Conservation (phyloP, 108 stramenopile species). For the Mayamaea pseudoterrestris region DNA sequence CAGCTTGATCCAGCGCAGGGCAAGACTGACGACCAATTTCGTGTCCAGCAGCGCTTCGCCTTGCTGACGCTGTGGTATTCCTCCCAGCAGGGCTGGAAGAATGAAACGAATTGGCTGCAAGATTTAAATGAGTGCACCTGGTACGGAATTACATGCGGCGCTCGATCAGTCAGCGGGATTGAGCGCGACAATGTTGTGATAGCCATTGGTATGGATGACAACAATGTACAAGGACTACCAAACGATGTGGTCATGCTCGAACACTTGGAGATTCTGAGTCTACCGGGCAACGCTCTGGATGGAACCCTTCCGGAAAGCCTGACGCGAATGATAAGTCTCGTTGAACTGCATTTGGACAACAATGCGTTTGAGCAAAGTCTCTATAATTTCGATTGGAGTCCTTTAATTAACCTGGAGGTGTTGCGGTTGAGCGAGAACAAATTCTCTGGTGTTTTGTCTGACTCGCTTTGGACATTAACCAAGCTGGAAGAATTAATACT, state of each 20-base stretch:
- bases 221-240: constrained; percentile 8
- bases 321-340: background rate
- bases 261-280: constrained; percentile 4
- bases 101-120: constrained; percentile 9
- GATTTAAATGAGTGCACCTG: constrained; percentile 17
- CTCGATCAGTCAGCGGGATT: background rate
- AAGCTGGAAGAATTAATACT: constrained; percentile 15
- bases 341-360: background rate
- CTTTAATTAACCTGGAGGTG: constrained; percentile 2
- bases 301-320: constrained; percentile 8
- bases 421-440: constrained; percentile 6
- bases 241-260: constrained; percentile 7
- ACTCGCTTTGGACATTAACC: background rate
- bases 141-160: constrained; percentile 11
- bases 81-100: constrained; percentile 3
- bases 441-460: constrained; percentile 2
- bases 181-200: constrained; percentile 2
- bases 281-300: constrained; percentile 3
- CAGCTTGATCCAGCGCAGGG: constrained; percentile 12
- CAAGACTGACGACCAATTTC: constrained; percentile 4
- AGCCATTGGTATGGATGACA: constrained; percentile 4
- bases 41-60: constrained; percentile 12
- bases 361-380: background rate
- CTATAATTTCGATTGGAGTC: background rate
- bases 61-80: constrained; percentile 9